Evolutionary conservation across 345 rosid genomes (phyloP), one percentile per base, ranked within the genome.

Genomic region (Balakata baccata): DNA sequence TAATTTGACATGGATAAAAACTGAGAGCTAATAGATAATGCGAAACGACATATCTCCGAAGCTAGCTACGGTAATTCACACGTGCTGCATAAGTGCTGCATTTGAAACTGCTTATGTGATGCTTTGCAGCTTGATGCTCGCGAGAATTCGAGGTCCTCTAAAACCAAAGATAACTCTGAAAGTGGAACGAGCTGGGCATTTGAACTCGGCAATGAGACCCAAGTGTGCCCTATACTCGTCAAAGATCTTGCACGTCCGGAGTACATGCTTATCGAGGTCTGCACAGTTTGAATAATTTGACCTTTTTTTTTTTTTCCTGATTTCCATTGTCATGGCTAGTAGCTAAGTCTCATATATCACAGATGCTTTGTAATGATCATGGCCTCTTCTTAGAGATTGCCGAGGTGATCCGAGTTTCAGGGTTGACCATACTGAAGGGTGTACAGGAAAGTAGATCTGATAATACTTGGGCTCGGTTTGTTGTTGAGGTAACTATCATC

Each of bases 321-420:
- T 45, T 37, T 23, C 13, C 17, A 29, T 3, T 10, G 50, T 22
- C 34, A 29, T 29, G 34, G 34, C 45, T 18, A 14, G 43, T 49
- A 29, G 5, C 57, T 4, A 51, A 51, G 34, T 20, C 5, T 6
- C 23, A 49, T 70, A 53, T n/a, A 34, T 8, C 49, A 66, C 88
- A 90, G 94, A 84, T 90, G 88, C 80, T 88, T 7, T 90, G 94
- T 73, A 74, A 85, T 1, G 92, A 87, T 39, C 84, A 75, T 16
- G 78, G 83, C 3, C 34, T 86, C 16, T 88, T 88, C 74, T 62
- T 88, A 12, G 90, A 90, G 80, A 85, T 88, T 25, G 88, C 94
- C 17, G 84, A 83, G 61, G 86, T 83, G 74, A 79, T 88, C 45
- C 80, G 85, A 56, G 75, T 81, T 8, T 68, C 77, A 41, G 75